These are phyloP conservation scores for Fragaria ananassa DNA, from an alignment of 306 rosid genomes.

Conservation along the genomic window DNA sequence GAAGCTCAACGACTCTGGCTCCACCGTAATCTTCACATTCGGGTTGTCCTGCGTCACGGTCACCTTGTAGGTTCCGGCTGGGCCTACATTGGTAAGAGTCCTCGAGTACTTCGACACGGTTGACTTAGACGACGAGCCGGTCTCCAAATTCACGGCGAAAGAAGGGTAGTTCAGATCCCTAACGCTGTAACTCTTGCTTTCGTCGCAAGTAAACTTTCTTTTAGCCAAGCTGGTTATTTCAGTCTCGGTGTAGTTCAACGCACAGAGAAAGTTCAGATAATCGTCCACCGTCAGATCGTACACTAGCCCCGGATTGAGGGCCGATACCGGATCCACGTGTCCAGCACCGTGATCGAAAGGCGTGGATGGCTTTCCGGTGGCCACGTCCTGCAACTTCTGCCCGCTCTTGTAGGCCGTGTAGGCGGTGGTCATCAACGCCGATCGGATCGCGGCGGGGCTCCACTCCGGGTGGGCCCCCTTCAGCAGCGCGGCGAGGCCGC, in stretches of 20 bases:
- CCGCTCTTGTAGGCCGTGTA: constrained; percentile 53
- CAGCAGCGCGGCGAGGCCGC: constrained; percentile 65
- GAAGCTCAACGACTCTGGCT: constrained; percentile 57
- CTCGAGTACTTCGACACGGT: constrained; percentile 44
- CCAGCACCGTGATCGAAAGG: constrained; percentile 73
- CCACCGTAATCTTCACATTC: constrained; percentile 43
- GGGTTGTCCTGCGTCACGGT: constrained; percentile 27
- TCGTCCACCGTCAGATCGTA: constrained; percentile 62
- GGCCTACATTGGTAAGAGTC: constrained; percentile 65
- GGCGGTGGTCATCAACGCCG: constrained; percentile 82
- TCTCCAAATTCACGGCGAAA: constrained; percentile 46
- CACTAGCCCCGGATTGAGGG: constrained; percentile 77
- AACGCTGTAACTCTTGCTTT: constrained; percentile 44
- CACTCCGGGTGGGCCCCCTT: constrained; percentile 69
- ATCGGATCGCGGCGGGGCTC: constrained; percentile 76
- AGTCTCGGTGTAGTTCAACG: constrained; percentile 45
- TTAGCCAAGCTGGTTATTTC: constrained; percentile 39
- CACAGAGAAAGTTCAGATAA: constrained; percentile 65
- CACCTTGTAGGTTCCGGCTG: constrained; percentile 46
- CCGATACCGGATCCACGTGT: constrained; percentile 63
- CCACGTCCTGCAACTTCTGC: constrained; percentile 35
- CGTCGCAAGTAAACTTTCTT: constrained; percentile 46
- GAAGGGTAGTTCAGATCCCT: constrained; percentile 68
- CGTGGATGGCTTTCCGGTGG: constrained; percentile 52
- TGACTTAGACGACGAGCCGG: constrained; percentile 24